A percentile compares a stretch with the other conserved stretches of the same genome.
Evolutionary conservation across 805 yeast genomes (phyloP).

Genomic region (Pichia pseudocactophila): DNA sequence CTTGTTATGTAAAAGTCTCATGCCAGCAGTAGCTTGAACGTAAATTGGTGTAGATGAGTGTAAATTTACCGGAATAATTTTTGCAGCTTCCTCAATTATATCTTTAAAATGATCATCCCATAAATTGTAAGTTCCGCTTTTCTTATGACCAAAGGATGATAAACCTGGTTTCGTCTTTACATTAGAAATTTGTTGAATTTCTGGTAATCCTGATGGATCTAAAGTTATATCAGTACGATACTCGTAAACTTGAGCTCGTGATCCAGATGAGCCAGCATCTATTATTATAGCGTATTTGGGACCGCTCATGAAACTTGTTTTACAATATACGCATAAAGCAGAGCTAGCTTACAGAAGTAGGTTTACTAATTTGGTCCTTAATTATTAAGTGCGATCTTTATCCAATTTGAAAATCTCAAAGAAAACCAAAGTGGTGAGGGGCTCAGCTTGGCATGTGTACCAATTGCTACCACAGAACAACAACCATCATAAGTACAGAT

Average conservation of each 20-base stretch:
- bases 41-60: constrained; percentile 72
- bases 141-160: constrained; percentile 51
- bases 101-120: constrained; percentile 66
- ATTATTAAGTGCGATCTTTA: too few species aligned
- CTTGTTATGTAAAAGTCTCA: constrained; percentile 62
- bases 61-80: constrained; percentile 54
- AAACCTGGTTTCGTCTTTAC: constrained; percentile 76
- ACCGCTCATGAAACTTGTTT: not conserved
- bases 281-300: constrained; percentile 71
- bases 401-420: too few species aligned
- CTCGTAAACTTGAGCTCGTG: constrained; percentile 72
- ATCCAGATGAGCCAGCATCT: constrained; percentile 95
- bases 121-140: constrained; percentile 33
- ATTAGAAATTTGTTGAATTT: constrained; percentile 49
- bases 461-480: too few species aligned
- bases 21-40: constrained; percentile 94
- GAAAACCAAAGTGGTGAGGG: too few species aligned
- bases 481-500: too few species aligned
- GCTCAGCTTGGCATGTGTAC: too few species aligned
- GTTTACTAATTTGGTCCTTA: not conserved
- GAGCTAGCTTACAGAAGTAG: not conserved
- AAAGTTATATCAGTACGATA: constrained; percentile 43
- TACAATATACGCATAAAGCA: too few species aligned
- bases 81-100: constrained; percentile 59
- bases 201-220: constrained; percentile 19